Evolutionary conservation across 371 early-diverging fungal species (phyloP), one percentile per base, ranked within the genome.

Genomic region (Conidiobolus incongruus): DNA sequence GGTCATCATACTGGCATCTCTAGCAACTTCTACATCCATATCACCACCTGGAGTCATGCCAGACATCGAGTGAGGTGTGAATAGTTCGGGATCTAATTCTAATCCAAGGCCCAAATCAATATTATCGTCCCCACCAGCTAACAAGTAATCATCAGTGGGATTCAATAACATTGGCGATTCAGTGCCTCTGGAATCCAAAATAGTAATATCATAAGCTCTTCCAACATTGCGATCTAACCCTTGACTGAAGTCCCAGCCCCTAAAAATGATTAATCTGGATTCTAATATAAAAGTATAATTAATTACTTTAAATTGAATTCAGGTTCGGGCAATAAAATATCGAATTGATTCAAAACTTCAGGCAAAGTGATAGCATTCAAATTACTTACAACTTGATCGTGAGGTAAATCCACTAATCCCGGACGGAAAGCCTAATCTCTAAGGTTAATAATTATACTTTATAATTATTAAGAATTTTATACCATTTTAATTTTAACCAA

Each of bases 401-500:
- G 72, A 5, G 85, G 73, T 61, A 91, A 65, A 47, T 93, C 90
- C 4, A 87, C 84, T 13, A 73, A 68, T 2, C 87, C 88, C 4
- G 82, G 75, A 38, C 80, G 65, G 50, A 90, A 93, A 8, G 81
- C 81, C 81, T 72, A 54, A 24, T 17, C 45, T 46, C 24, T 35
- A 21, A 46, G 20, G 36, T 34, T 50, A 47, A 39, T 45, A 35
- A 21, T 46, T 40, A 36, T 30, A 41, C 31, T 38, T 35, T 32
- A 53, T 47, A 31, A 36, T 38, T 8, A 17, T 12, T 19, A 26
- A 26, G n/a, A n/a, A n/a, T n/a, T n/a, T n/a, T 10, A 41, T 62
- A 79, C 85, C 70, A 90, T 61, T 53, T 93, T 92, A 54, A 96
- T 84, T 52, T 90, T 85, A 30, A 87, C 62, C 22, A 91, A 60